Evolutionary conservation across 1,284 basidiomycete genomes (phyloP).

Genomic region (Apiotrichum gracile): DNA sequence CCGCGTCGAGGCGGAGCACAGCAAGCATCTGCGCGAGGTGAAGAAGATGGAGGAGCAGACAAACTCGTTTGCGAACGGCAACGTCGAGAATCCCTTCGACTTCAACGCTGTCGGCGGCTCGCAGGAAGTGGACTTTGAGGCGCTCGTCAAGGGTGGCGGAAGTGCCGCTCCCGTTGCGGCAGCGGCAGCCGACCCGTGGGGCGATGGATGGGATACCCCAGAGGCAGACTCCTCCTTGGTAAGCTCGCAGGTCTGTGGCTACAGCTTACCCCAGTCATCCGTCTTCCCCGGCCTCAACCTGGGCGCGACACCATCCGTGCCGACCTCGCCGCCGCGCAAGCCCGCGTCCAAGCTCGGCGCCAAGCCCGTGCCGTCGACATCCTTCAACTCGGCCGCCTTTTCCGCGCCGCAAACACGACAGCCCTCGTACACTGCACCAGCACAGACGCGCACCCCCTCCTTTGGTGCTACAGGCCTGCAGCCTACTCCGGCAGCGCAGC

Average conservation of each 20-base stretch:
- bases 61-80: constrained; percentile 17
- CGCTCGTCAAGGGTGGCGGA: constrained; percentile 38
- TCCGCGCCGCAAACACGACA: constrained; percentile 4
- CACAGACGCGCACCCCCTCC: constrained; percentile 3
- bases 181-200: constrained; percentile 35
- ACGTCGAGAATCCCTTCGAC: constrained; percentile 19
- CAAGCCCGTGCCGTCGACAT: constrained; percentile 28
- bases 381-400: constrained; percentile 39
- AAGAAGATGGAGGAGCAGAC: constrained; percentile 45
- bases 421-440: background rate
- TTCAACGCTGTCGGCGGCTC: constrained; percentile 18
- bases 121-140: constrained; percentile 46
- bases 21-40: constrained; percentile 45
- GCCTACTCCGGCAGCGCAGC: constrained; percentile 5
- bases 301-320: background rate
- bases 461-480: constrained; percentile 10
- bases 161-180: background rate
- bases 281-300: constrained; percentile 9
- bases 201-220: constrained; percentile 34
- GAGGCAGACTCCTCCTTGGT: constrained; percentile 22
- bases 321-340: background rate
- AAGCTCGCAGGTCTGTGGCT: background rate
- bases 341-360: background rate
- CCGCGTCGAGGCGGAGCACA: constrained; percentile 46
- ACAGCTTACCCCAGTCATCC: constrained; percentile 6